Base-by-base conservation (phyloP, 176 grass and related monocot genomes). In the Carex littledalei region DNA sequence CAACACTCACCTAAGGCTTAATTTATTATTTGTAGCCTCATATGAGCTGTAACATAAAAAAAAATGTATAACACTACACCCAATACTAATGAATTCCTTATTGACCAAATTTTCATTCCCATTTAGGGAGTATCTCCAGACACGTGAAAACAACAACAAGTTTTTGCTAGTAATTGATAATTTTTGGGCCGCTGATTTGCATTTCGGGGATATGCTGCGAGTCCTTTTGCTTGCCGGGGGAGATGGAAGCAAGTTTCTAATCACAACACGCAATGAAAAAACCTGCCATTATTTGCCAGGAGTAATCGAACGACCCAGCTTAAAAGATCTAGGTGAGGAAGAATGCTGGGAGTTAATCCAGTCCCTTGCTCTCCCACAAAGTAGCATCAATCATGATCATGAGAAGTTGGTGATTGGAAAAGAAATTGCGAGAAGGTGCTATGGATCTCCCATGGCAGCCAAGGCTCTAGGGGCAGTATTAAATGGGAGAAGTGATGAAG, bases 81-180 rank as follows among this genome's bases (percentile, higher is more conserved):
- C 32, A 34, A 34, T 34, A 34, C 32, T 34, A 34, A 34, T 34
- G 3, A 34, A 1, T 34, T 34, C 32, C 2, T 34, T 34, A 34
- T 34, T 34, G 32, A 1, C 3, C 32, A 34, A 34, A 34, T 34
- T 2, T 47, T 47, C 8, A 47, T 47, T 47, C 1, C 8, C 45
- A 9, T 47, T 10, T 58, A 80, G 50, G 1, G 64, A 77, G 0
- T 70, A 84, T 53, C 78, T 91, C 18, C 45, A 26, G 9, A 54
- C 43, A 47, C 8, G 53, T n/a, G 18, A 58, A 80, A 81, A 54
- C 57, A 75, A 41, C 34, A 34, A 35, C 12, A 66, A 54, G 45
- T 91, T 94, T 85, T 88, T 94, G 35, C 35, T 94, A 35, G 92
- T 91, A 37, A 88, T 91, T 20, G 92, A 91, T 32, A 81, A 89